A percentile compares a stretch with the other conserved stretches of the same genome.
Evolutionary conservation across 352 stramenopile genomes (phyloP).

Genomic region (Phytopythium ostracodes): DNA sequence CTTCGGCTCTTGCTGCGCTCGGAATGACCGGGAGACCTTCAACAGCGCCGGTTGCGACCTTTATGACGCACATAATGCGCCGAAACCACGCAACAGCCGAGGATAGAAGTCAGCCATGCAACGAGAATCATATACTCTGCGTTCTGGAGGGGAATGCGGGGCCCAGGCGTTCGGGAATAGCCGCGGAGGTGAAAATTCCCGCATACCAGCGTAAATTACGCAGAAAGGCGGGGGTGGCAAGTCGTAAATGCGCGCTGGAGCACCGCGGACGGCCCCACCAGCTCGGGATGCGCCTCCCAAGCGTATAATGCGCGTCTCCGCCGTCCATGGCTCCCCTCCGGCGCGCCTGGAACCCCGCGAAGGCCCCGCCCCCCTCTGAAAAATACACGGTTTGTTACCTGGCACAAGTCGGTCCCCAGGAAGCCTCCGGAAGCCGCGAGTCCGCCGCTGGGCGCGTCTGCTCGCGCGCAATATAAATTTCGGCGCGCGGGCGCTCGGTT

Average conservation of each 20-base stretch:
- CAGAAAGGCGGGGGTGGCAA: conserved; percentile 4
- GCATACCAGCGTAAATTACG: conserved; percentile 21
- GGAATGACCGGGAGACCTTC: neutral
- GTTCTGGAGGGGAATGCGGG: neutral
- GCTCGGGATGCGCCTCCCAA: neutral
- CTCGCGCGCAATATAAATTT: conserved; percentile 30
- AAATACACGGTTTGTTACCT: conserved; percentile 42
- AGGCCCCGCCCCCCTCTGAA: conserved; percentile 15
- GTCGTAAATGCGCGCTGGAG: conserved; percentile 5
- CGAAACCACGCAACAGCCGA: neutral
- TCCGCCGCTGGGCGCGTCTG: conserved; percentile 13
- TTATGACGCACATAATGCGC: neutral
- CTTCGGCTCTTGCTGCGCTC: neutral
- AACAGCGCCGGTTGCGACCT: neutral
- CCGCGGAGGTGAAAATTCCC: conserved; percentile 23
- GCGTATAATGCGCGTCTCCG: neutral
- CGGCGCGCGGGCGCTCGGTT: conserved; percentile 10
- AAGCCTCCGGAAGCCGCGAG: conserved; percentile 8
- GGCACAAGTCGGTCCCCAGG: conserved; percentile 14
- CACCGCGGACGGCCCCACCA: neutral
- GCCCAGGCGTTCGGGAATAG: neutral
- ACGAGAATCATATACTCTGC: neutral
- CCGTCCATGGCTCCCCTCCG: neutral
- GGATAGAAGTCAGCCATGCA: neutral
- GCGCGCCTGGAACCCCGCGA: neutral